phyloP scores from a whole-genome alignment of 1,284 basidiomycete genomes.

The Athelia sp. region DNA sequence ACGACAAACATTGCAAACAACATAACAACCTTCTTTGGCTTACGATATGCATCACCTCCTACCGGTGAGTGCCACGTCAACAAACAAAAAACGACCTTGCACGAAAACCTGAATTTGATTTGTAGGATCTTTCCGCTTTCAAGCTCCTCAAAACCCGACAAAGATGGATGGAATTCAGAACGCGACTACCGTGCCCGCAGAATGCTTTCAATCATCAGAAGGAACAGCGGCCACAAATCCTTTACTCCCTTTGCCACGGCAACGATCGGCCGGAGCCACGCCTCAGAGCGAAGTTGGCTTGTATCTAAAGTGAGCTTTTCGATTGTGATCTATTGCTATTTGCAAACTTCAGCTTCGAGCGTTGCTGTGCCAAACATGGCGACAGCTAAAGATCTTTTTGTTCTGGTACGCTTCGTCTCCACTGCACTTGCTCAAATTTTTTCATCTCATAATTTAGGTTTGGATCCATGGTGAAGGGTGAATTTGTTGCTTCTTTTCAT shows the following conservation, averaged over 20 bases:
- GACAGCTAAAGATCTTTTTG: constrained; percentile 20
- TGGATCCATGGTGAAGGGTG: constrained; percentile 37
- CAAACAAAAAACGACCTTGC: constrained; percentile 1
- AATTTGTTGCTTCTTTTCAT: constrained; percentile 2
- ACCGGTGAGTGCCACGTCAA: constrained; percentile 5
- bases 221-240: constrained; percentile 1
- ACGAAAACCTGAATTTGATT: constrained; percentile 2
- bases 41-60: constrained; percentile 12
- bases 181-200: constrained; percentile 2
- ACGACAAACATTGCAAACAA: constrained; percentile 6
- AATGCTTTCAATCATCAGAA: constrained; percentile 2
- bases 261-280: not conserved
- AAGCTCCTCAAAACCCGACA: constrained; percentile 9
- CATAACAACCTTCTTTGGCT: constrained; percentile 7
- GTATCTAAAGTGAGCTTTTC: constrained; percentile 30
- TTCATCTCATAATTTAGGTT: constrained; percentile 10
- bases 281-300: constrained; percentile 35
- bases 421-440: no score
- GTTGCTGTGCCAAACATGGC: constrained; percentile 15
- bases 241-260: not conserved
- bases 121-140: constrained; percentile 1
- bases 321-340: not conserved
- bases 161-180: constrained; percentile 6
- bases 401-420: constrained; percentile 14
- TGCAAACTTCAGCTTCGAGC: constrained; percentile 14